These are phyloP conservation scores for Akanthomyces lecanii DNA, from an alignment of 2,329 filamentous ascomycete genomes.

Conservation along the genomic window DNA sequence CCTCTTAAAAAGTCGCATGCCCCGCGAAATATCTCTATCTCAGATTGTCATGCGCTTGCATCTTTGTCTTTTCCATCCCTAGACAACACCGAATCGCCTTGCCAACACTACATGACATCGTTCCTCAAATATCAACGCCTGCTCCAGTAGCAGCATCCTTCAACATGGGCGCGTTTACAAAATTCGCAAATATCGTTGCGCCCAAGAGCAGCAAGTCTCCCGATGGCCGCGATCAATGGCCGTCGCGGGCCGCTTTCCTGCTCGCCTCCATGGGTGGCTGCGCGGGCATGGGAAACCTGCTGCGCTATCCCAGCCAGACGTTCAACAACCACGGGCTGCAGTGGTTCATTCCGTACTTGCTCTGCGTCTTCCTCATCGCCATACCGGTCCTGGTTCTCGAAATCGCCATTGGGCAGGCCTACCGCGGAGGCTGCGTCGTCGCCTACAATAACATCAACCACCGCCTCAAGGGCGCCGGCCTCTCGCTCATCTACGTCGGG, in stretches of 20 bases:
- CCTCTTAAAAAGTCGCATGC: neutral
- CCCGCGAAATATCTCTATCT: neutral
- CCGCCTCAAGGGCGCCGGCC: constrained; percentile 49
- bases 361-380: constrained; percentile 51
- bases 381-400: constrained; percentile 54
- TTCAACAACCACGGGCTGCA: constrained; percentile 58
- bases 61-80: neutral
- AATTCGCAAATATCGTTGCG: constrained; percentile 30
- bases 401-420: constrained; percentile 66
- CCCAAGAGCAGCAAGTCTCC: constrained; percentile 34
- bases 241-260: constrained; percentile 50
- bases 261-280: constrained; percentile 57
- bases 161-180: constrained; percentile 24
- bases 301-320: constrained; percentile 54
- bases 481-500: constrained; percentile 49
- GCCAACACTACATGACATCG: neutral
- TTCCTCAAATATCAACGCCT: neutral
- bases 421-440: constrained; percentile 51
- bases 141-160: neutral
- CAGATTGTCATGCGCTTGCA: neutral
- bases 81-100: neutral
- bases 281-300: constrained; percentile 54
- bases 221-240: constrained; percentile 50
- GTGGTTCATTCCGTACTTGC: constrained; percentile 56
- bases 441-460: constrained; percentile 51